Conservation (phyloP, 306 rosid species). For the Rosa lucieae region DNA sequence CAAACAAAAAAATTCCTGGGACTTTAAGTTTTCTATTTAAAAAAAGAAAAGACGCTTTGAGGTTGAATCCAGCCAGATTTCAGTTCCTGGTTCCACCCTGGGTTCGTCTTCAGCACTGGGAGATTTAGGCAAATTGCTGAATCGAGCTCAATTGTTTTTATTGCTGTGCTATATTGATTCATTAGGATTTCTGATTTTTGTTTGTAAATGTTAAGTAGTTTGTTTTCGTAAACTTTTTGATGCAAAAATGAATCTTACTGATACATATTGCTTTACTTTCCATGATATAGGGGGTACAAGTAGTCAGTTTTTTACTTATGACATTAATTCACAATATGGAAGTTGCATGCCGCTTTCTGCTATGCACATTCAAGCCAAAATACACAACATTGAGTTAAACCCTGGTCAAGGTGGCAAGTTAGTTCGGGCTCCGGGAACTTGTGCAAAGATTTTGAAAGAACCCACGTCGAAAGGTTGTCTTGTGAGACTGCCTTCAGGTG, state of each 20-base stretch:
- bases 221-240: not conserved
- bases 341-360: conserved; percentile 80
- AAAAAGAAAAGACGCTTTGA: not conserved
- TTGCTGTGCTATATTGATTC: not conserved
- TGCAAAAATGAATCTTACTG: not conserved
- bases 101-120: not conserved
- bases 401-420: conserved; percentile 93
- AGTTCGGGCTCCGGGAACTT: conserved; percentile 81
- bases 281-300: conserved; percentile 24
- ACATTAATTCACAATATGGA: conserved; percentile 75
- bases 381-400: conserved; percentile 79
- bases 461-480: conserved; percentile 55
- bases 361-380: conserved; percentile 85
- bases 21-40: not conserved
- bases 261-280: not conserved
- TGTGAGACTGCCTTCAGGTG: conserved; percentile 68
- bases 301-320: conserved; percentile 48
- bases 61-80: not conserved
- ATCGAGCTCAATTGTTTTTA: not conserved
- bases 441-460: conserved; percentile 84
- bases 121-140: conserved; percentile 4
- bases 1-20: not conserved
- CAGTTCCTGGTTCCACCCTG: not conserved
- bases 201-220: not conserved
- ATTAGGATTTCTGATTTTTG: not conserved